Conservation (phyloP, 78 protist genomes). For the Isochrysis galbana region DNA sequence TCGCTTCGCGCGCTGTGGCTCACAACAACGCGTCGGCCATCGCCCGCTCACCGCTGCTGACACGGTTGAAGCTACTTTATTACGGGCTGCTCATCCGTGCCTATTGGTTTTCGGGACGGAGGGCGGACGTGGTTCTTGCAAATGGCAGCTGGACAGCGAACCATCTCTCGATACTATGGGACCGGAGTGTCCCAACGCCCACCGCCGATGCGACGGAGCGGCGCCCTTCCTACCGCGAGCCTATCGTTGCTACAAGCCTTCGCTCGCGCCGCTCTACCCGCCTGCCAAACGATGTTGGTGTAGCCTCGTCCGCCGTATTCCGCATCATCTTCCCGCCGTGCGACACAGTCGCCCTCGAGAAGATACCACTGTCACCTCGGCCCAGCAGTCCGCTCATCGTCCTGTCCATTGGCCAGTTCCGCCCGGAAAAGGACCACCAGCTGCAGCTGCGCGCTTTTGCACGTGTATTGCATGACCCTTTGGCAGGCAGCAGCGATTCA, state of each 20-base stretch:
- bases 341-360: conserved; percentile 36
- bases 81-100: conserved; percentile 71
- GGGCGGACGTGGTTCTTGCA: conserved; percentile 62
- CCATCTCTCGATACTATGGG: conserved; percentile 73
- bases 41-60: conserved; percentile 14
- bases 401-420: conserved; percentile 24
- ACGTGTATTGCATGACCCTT: neutral
- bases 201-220: too few species aligned
- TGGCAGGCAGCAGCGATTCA: neutral
- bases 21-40: conserved; percentile 60
- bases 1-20: neutral
- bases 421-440: conserved; percentile 86
- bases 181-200: too few species aligned
- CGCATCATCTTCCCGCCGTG: conserved; percentile 85
- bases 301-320: neutral
- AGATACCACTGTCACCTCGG: neutral
- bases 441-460: conserved; percentile 72
- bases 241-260: too few species aligned
- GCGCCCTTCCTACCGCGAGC: too few species aligned
- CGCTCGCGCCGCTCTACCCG: conserved; percentile 37
- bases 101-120: conserved; percentile 67
- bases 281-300: neutral
- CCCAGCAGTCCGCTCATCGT: neutral
- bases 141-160: conserved; percentile 89
- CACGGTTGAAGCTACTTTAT: conserved; percentile 58